These are phyloP conservation scores for Ophiocordyceps unilateralis DNA, from an alignment of 2,329 filamentous ascomycete genomes.

Conservation along the genomic window DNA sequence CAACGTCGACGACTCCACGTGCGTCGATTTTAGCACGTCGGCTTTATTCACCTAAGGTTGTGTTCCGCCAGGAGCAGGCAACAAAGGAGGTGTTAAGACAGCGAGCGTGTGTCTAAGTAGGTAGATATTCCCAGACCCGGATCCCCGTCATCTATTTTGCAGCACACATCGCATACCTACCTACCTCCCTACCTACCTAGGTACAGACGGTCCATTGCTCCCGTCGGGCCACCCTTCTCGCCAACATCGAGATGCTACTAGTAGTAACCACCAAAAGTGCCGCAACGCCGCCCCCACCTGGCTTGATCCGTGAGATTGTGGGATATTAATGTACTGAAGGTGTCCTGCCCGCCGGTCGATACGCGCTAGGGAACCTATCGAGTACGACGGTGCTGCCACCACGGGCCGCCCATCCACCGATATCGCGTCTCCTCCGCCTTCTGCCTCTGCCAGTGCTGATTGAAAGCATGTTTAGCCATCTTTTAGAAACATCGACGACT, in stretches of 20 bases:
- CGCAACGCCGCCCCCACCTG: not conserved
- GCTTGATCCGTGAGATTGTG: not conserved
- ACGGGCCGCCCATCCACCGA: not conserved
- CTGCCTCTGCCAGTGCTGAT: not conserved
- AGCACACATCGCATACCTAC: no score
- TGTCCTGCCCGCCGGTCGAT: not conserved
- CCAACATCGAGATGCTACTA: not conserved
- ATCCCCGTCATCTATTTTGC: no score
- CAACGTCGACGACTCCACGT: not conserved
- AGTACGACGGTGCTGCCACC: not conserved
- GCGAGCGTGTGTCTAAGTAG: no score
- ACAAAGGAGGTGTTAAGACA: no score
- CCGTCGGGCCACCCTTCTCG: no score
- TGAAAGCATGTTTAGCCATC: not conserved
- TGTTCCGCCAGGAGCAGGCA: no score
- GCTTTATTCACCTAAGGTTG: no score
- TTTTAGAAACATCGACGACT: not conserved
- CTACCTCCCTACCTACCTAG: no score
- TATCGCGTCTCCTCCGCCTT: not conserved
- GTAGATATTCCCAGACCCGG: no score
- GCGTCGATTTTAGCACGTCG: not conserved
- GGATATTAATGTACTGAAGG: not conserved
- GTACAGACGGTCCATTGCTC: no score
- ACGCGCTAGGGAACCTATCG: not conserved
- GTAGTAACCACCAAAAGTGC: not conserved